phyloP scores from a whole-genome alignment of 2,329 filamentous ascomycete species.

The Aspergillus sp. region DNA sequence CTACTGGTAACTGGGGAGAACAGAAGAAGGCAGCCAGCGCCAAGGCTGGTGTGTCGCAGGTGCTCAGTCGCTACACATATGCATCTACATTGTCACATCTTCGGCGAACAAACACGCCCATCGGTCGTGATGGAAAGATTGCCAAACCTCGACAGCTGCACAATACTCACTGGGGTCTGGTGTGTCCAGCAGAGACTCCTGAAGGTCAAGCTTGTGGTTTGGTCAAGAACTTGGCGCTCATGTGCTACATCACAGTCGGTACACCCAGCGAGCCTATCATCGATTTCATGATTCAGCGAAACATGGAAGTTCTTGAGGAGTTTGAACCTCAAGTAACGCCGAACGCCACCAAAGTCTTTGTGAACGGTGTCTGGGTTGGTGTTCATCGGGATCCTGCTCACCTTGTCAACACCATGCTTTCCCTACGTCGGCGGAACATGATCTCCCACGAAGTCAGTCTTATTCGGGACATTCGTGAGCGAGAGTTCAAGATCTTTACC shows the following conservation, averaged over 20 bases:
- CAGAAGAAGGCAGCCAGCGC: conserved; percentile 97
- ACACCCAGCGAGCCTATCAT: conserved; percentile 87
- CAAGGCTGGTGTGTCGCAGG: conserved; percentile 96
- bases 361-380: conserved; percentile 98
- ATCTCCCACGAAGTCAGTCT: conserved; percentile 92
- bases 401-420: conserved; percentile 75
- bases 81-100: conserved; percentile 95
- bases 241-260: conserved; percentile 97
- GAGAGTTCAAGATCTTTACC: conserved; percentile 98
- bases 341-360: conserved; percentile 94
- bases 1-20: conserved; percentile 98
- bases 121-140: conserved; percentile 95
- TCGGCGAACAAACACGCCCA: conserved; percentile 94
- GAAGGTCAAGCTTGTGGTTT: conserved; percentile 98
- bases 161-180: conserved; percentile 97
- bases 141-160: conserved; percentile 97
- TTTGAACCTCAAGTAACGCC: conserved; percentile 84
- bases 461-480: conserved; percentile 92
- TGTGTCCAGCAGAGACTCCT: conserved; percentile 95
- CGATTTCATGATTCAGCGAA: conserved; percentile 92
- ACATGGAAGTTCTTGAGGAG: conserved; percentile 96
- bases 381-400: conserved; percentile 86
- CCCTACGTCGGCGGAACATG: conserved; percentile 75
- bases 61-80: conserved; percentile 96
- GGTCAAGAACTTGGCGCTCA: conserved; percentile 95